A percentile compares a stretch with the other conserved stretches of the same genome.
Conservation (phyloP, 345 rosid species). For the Camelina neglecta region DNA sequence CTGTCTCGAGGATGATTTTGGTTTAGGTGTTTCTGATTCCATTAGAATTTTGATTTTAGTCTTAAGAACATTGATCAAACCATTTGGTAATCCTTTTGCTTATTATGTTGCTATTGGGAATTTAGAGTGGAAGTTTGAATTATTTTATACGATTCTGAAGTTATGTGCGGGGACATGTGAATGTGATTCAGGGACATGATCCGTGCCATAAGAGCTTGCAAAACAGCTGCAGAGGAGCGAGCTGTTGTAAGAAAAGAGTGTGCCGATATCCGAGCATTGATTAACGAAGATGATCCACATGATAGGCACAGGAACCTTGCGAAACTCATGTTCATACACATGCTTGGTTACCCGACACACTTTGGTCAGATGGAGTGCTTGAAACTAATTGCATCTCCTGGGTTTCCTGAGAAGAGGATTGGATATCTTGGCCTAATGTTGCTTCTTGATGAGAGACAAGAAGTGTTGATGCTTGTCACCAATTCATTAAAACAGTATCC, state of each 20-base stretch:
- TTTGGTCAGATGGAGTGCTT: conserved; percentile 99
- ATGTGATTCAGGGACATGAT: conserved; percentile 93
- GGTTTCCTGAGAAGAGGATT: conserved; percentile 98
- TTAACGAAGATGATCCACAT: conserved; percentile 89
- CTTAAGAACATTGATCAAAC: conserved; percentile 10
- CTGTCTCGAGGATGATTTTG: conserved; percentile 8
- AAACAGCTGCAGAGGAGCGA: conserved; percentile 99
- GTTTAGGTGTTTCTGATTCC: conserved; percentile 13
- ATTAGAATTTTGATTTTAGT: not conserved
- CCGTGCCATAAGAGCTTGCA: conserved; percentile 93
- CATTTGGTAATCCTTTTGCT: conserved; percentile 9
- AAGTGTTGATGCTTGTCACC: conserved; percentile 98
- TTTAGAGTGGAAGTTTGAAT: not conserved
- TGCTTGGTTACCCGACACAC: conserved; percentile 99
- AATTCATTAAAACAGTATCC: conserved; percentile 99
- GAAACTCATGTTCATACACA: conserved; percentile 99
- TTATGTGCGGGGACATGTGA: conserved; percentile 11
- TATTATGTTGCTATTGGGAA: not conserved
- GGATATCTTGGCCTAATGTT: conserved; percentile 98
- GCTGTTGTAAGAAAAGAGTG: conserved; percentile 99
- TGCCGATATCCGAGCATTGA: conserved; percentile 88
- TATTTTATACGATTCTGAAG: conserved; percentile 10
- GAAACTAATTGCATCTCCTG: conserved; percentile 92
- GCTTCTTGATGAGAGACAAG: conserved; percentile 99
- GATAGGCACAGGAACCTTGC: conserved; percentile 96